Conservation (phyloP, 148 eudicot species). For the Chenopodium suecicum region DNA sequence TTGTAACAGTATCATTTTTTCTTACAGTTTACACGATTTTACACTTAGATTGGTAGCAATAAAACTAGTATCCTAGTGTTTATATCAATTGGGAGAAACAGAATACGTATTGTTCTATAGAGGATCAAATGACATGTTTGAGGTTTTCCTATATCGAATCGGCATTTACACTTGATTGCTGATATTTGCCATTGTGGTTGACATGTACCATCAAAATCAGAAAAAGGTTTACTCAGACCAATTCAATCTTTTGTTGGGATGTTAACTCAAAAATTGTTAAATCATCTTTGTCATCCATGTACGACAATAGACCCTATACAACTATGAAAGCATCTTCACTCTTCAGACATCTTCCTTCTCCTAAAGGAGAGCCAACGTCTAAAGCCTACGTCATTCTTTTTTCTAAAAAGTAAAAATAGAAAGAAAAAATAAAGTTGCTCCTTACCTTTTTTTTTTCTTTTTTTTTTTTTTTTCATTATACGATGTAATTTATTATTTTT, state of each 20-base stretch:
- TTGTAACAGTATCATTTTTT: slow-evolving; percentile 21
- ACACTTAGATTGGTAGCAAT: slow-evolving; percentile 9
- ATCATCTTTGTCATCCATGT: neutral
- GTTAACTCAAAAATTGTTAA: neutral
- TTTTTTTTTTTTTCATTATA: no score
- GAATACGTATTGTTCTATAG: neutral
- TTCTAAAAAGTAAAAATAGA: neutral
- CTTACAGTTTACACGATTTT: slow-evolving; percentile 1
- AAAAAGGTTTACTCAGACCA: neutral
- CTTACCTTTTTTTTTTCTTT: no score
- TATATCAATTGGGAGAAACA: neutral
- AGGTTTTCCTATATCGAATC: neutral
- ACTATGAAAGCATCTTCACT: neutral
- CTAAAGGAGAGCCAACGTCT: neutral
- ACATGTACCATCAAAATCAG: neutral
- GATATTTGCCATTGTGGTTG: neutral
- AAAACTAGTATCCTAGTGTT: slow-evolving; percentile 2
- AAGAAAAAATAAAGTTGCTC: no score
- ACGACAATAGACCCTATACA: neutral
- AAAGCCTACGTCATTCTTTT: neutral
- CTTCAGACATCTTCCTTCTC: neutral
- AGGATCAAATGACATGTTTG: slow-evolving; percentile 4
- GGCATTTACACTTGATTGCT: neutral
- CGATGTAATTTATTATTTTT: no score
- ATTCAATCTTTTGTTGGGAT: neutral